Evolutionary conservation across 305 asterid genomes (phyloP).

Genomic region (Rubia occidens): DNA sequence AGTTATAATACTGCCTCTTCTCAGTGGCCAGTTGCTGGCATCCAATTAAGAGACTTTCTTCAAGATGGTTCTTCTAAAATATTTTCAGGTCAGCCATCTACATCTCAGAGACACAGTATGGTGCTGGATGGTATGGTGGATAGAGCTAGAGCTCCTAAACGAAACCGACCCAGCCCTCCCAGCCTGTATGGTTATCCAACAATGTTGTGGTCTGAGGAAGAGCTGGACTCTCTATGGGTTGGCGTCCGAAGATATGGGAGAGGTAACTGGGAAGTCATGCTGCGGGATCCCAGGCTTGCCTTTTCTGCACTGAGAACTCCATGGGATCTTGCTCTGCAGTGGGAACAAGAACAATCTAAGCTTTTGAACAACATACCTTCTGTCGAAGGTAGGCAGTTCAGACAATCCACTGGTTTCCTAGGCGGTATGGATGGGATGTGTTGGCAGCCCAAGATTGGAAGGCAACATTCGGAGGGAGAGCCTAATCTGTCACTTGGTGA

Average conservation of each 20-base stretch:
- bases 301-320: constrained; percentile 44
- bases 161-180: constrained; percentile 28
- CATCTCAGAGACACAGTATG: constrained; percentile 37
- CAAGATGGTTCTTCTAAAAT: constrained; percentile 21
- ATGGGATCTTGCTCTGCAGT: constrained; percentile 45
- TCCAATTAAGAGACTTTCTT: constrained; percentile 31
- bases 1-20: constrained; percentile 20
- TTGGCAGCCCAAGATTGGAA: constrained; percentile 14
- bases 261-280: constrained; percentile 58
- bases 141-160: constrained; percentile 38
- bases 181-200: constrained; percentile 31
- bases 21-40: constrained; percentile 27
- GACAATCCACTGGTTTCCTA: constrained; percentile 19
- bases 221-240: constrained; percentile 63
- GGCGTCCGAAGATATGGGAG: constrained; percentile 71
- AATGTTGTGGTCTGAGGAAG: constrained; percentile 58
- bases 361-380: constrained; percentile 25
- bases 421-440: constrained; percentile 10
- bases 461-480: constrained; percentile 14
- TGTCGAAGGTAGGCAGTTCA: constrained; percentile 22
- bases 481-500: constrained; percentile 33
- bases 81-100: constrained; percentile 28
- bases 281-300: constrained; percentile 42
- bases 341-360: constrained; percentile 47
- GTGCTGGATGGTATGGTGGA: constrained; percentile 41